Conservation (phyloP, 148 eudicot genomes). For the Rhododendron kiyosumense region DNA sequence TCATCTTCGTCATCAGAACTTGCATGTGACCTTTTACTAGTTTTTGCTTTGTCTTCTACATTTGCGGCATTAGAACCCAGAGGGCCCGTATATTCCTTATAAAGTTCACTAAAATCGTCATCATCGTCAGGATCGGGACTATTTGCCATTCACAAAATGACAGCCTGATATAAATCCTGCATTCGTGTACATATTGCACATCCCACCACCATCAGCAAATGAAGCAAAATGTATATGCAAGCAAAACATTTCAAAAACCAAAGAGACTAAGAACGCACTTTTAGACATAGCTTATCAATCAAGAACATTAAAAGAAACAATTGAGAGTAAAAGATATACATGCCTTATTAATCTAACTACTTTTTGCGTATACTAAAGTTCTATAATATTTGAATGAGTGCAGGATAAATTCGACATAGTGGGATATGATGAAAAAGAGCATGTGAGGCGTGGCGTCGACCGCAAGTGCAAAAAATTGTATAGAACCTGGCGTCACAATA, state of each 20-base stretch:
- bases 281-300: too few relatives aligned
- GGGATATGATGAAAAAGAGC: too few relatives aligned
- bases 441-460: too few relatives aligned
- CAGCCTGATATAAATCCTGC: conserved; percentile 9
- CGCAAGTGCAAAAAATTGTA: too few relatives aligned
- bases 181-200: background rate
- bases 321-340: too few relatives aligned
- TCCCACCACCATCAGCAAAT: background rate
- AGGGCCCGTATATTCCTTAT: conserved; percentile 97
- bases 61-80: conserved; percentile 49
- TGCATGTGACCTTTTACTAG: conserved; percentile 54
- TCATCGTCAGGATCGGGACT: conserved; percentile 73
- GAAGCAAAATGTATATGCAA: background rate
- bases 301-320: too few relatives aligned
- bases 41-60: conserved; percentile 41
- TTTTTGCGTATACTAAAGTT: too few relatives aligned
- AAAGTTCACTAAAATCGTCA: conserved; percentile 91
- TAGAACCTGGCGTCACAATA: too few relatives aligned
- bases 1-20: conserved; percentile 86
- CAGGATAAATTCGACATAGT: too few relatives aligned
- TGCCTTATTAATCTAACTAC: too few relatives aligned
- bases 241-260: background rate
- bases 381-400: too few relatives aligned
- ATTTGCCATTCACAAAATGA: conserved; percentile 38
- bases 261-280: background rate